Conservation (phyloP, 495 filamentous ascomycete genomes). For the Lepidopterella palustris region DNA sequence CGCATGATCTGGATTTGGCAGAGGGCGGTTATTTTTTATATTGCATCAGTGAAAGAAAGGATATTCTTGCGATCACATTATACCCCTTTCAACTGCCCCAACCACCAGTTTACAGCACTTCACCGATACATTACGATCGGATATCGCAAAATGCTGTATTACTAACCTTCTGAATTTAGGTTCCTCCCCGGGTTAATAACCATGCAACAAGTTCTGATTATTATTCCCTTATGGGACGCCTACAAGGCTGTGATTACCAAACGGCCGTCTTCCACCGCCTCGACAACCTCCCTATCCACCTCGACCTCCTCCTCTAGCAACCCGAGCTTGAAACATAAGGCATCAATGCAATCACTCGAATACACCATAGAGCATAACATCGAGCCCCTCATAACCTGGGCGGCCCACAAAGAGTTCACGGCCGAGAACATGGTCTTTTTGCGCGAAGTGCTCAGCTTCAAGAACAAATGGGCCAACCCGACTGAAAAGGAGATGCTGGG, state of each 20-base stretch:
- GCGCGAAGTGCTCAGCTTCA: constrained; percentile 33
- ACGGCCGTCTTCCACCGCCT: constrained; percentile 3
- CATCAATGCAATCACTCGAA: constrained; percentile 33
- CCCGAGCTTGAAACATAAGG: constrained; percentile 22
- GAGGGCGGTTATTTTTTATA: too few species aligned
- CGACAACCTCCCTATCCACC: constrained; percentile 7
- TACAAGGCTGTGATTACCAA: constrained; percentile 6
- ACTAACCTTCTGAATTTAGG: constrained; percentile 14
- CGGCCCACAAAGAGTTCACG: constrained; percentile 32
- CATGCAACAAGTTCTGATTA: constrained; percentile 31
- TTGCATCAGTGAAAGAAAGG: too few species aligned
- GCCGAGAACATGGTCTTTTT: constrained; percentile 38
- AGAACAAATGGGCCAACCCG: constrained; percentile 25
- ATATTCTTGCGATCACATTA: too few species aligned
- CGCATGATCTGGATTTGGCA: too few species aligned
- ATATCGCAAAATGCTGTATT: not conserved
- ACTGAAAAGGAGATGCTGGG: not conserved
- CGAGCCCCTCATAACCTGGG: constrained; percentile 31
- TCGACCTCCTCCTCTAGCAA: not conserved
- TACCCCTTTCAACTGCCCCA: too few species aligned
- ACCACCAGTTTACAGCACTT: too few species aligned
- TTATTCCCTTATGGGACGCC: constrained; percentile 32
- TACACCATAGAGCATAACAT: constrained; percentile 27
- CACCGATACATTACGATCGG: too few species aligned
- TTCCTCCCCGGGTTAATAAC: constrained; percentile 33